These are phyloP conservation scores for Metarhizium album DNA, from an alignment of 2,329 filamentous ascomycete species.

Conservation along the genomic window DNA sequence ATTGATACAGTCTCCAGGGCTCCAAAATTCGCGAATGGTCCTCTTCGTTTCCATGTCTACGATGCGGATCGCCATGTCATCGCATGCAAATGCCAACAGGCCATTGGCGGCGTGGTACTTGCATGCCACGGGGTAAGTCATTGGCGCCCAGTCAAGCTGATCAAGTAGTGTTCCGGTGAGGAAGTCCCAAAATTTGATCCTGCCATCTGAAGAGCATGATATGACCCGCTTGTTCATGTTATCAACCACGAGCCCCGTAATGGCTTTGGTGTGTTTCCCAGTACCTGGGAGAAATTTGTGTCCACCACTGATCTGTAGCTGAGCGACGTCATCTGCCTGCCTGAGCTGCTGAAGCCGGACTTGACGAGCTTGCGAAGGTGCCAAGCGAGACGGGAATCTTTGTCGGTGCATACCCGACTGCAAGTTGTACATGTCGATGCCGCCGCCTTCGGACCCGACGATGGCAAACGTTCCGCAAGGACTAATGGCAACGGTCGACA, in stretches of 20 bases:
- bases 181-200: conserved; percentile 97
- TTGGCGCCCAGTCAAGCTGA: conserved; percentile 71
- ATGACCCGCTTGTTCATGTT: conserved; percentile 78
- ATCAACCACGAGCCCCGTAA: conserved; percentile 83
- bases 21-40: conserved; percentile 88
- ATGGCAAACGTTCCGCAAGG: conserved; percentile 90
- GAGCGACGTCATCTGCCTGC: conserved; percentile 45
- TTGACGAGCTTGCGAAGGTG: conserved; percentile 67
- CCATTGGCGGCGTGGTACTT: conserved; percentile 77
- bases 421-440: conserved; percentile 91
- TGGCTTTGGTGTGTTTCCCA: conserved; percentile 67
- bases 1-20: conserved; percentile 60
- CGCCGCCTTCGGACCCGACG: conserved; percentile 71
- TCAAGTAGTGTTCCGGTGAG: conserved; percentile 67
- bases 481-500: conserved; percentile 79
- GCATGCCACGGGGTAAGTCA: conserved; percentile 64
- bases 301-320: conserved; percentile 37
- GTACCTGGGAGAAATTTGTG: conserved; percentile 37
- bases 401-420: conserved; percentile 87
- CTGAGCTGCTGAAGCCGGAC: conserved; percentile 55
- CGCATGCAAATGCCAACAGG: conserved; percentile 77
- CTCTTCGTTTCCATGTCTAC: conserved; percentile 85
- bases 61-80: conserved; percentile 78
- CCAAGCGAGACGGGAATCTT: conserved; percentile 71
- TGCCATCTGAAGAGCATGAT: conserved; percentile 82